Evolutionary conservation across 768 basidiomycete genomes (phyloP).

Genomic region (Kwoniella sp.): DNA sequence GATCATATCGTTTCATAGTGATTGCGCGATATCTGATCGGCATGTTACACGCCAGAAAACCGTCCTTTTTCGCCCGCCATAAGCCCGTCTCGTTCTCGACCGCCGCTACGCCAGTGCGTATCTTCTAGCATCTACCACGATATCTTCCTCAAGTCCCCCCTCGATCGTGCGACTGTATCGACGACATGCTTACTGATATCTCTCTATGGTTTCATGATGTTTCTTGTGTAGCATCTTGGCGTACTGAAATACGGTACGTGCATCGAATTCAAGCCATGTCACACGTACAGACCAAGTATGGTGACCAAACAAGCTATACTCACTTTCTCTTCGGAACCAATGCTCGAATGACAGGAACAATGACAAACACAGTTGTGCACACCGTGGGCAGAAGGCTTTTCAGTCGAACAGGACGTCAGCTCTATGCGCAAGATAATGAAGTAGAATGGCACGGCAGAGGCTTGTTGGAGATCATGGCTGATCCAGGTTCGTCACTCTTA

Average conservation of each 20-base stretch:
- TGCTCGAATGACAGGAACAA: conserved; percentile 27
- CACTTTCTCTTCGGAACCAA: too few relatives aligned
- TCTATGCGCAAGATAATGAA: conserved; percentile 49
- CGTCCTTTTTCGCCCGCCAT: conserved; percentile 42
- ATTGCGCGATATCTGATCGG: conserved; percentile 51
- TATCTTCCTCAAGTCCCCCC: too few relatives aligned
- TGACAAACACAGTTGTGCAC: conserved; percentile 39
- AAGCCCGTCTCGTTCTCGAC: conserved; percentile 50
- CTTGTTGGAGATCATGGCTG: conserved; percentile 50
- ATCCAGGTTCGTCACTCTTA: conserved; percentile 38
- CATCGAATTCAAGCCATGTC: too few relatives aligned
- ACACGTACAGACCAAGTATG: too few relatives aligned
- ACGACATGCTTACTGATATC: too few relatives aligned
- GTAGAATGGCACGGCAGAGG: conserved; percentile 35
- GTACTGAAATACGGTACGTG: conserved; percentile 41
- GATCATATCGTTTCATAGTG: conserved; percentile 27
- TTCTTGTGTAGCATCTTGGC: conserved; percentile 38
- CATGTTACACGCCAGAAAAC: conserved; percentile 37
- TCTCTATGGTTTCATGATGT: neutral
- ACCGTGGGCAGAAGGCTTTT: conserved; percentile 34
- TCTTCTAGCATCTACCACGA: neutral
- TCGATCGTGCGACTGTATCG: too few relatives aligned
- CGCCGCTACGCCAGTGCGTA: conserved; percentile 47
- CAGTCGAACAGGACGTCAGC: conserved; percentile 45
- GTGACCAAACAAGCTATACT: conserved; percentile 4